Percentiles rank a stretch among this genome's conserved stretches.
Evolutionary conservation across 768 basidiomycete genomes (phyloP).

Genomic region (Xerocomus brunneocitrinus): DNA sequence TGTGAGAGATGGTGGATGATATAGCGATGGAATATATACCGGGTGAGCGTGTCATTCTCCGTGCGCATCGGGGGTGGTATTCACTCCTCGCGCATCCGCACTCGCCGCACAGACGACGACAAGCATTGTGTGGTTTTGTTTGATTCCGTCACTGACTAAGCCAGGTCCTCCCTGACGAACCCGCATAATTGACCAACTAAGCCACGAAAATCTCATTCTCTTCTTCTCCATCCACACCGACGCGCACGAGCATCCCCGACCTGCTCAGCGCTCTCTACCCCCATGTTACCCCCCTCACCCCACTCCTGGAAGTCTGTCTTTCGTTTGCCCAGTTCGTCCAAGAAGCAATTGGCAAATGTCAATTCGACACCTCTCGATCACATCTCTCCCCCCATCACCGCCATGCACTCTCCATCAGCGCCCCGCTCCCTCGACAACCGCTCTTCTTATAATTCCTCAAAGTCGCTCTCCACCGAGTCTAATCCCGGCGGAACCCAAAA

Average conservation of each 20-base stretch:
- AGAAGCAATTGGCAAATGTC: slow-evolving; percentile 41
- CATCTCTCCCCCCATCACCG: slow-evolving; percentile 23
- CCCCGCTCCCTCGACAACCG: slow-evolving; percentile 53
- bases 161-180: not conserved
- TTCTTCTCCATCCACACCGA: slow-evolving; percentile 2
- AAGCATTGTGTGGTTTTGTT: not conserved
- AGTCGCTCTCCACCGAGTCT: slow-evolving; percentile 72
- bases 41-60: slow-evolving; percentile 29
- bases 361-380: slow-evolving; percentile 48
- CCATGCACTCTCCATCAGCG: slow-evolving; percentile 46
- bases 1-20: not conserved
- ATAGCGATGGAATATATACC: slow-evolving; percentile 22
- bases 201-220: not conserved
- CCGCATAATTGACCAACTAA: not conserved
- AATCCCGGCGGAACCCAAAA: slow-evolving; percentile 36
- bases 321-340: slow-evolving; percentile 63
- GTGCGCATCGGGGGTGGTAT: slow-evolving; percentile 19
- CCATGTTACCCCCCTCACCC: not conserved
- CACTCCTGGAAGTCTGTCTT: slow-evolving; percentile 69
- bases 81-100: slow-evolving; percentile 5
- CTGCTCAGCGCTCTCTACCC: slow-evolving; percentile 22
- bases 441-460: slow-evolving; percentile 76
- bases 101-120: slow-evolving; percentile 3
- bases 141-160: not conserved
- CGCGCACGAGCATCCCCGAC: slow-evolving; percentile 14